A percentile compares a stretch with the other conserved stretches of the same genome.
These are phyloP conservation scores for Juncus inflexus DNA, from an alignment of 176 grass and related monocot genomes.

Conservation along the genomic window DNA sequence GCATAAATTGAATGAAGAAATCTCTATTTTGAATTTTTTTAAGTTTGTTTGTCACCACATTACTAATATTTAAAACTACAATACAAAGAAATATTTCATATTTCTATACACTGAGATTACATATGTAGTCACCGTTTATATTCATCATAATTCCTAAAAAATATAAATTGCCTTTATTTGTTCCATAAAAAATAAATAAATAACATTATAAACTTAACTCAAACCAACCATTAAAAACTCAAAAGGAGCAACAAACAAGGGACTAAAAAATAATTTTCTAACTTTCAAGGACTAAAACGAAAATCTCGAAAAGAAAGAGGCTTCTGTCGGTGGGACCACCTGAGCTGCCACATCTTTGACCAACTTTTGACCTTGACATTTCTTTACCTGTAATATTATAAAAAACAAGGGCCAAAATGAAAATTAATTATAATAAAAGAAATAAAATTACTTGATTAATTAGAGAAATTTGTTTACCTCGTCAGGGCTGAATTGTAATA, in stretches of 20 bases:
- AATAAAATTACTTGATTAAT: background rate
- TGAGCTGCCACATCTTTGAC: slow-evolving; percentile 47
- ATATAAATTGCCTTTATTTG: background rate
- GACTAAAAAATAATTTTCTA: slow-evolving; percentile 12
- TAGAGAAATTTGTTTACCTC: slow-evolving; percentile 45
- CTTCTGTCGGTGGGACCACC: slow-evolving; percentile 44
- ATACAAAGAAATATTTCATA: slow-evolving; percentile 7
- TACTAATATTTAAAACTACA: background rate
- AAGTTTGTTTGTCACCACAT: background rate
- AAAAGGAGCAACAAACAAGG: background rate
- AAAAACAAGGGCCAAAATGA: background rate
- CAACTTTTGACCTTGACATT: slow-evolving; percentile 66
- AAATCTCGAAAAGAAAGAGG: slow-evolving; percentile 72
- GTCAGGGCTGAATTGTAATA: slow-evolving; percentile 95
- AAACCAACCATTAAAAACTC: background rate
- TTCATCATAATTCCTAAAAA: background rate
- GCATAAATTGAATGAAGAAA: too few species aligned
- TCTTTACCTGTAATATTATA: slow-evolving; percentile 52
- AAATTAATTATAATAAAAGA: background rate
- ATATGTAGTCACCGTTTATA: background rate
- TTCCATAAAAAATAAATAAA: slow-evolving; percentile 1
- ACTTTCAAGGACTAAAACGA: slow-evolving; percentile 37
- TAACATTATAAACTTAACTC: background rate
- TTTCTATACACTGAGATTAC: background rate
- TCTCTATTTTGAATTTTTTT: too few species aligned